Evolutionary conservation across 2,329 filamentous ascomycete species (phyloP).

Genomic region (Ophiostoma ips): DNA sequence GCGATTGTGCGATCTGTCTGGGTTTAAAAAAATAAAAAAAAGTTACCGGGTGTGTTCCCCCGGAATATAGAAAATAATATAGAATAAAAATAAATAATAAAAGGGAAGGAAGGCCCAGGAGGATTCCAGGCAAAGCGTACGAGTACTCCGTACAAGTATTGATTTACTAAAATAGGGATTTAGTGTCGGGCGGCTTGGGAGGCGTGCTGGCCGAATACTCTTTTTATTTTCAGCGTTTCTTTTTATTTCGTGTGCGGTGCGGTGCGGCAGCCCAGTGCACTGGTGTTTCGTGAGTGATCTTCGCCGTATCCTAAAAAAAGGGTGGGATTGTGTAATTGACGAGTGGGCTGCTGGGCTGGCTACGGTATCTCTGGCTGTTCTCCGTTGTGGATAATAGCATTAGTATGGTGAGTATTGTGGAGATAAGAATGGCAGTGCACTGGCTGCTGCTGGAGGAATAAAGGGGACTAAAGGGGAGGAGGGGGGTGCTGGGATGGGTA

Average conservation of each 20-base stretch:
- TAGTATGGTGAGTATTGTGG: background rate
- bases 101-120: too few relatives aligned
- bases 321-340: slow-evolving; percentile 3
- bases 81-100: background rate
- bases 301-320: background rate
- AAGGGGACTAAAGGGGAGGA: background rate
- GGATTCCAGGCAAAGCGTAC: too few relatives aligned
- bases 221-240: background rate
- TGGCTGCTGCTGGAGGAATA: background rate
- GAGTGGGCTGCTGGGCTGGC: background rate
- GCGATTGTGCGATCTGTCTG: slow-evolving; percentile 1
- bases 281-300: background rate
- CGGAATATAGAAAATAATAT: background rate
- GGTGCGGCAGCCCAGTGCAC: background rate
- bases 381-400: background rate
- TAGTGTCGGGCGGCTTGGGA: background rate
- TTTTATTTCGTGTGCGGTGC: slow-evolving; percentile 1
- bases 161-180: background rate
- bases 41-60: background rate
- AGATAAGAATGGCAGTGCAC: background rate
- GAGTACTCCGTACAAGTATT: too few relatives aligned
- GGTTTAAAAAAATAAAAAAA: background rate
- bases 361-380: background rate
- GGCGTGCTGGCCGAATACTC: background rate
- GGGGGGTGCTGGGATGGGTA: background rate